Evolutionary conservation across 164 flowering plant genomes (phyloP), one percentile per base, ranked within the genome.

Genomic region (Aristolochia fimbriata): DNA sequence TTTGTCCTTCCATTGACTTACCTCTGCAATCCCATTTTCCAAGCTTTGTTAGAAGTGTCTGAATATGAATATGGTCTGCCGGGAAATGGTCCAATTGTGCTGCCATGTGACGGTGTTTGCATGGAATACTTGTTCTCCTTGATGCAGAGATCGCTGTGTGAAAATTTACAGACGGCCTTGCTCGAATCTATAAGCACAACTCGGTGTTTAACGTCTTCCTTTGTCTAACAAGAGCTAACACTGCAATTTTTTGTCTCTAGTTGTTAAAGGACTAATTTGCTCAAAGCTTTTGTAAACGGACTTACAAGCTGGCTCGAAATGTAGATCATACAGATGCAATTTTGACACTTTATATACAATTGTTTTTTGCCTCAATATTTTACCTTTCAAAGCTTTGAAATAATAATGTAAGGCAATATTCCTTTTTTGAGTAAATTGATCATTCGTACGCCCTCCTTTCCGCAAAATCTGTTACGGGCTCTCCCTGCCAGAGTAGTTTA

Each of bases 31-130:
- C 56, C 54, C 24, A 57, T 69, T 6, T 59, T 73, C 30, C 48
- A 27, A 45, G 67, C 68, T 62, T 55, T 73, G 6, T 57, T 69
- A 19, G 47, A 21, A 45, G 62, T 68, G 60, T 50, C 71, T 15
- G 69, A 68, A 58, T 66, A 68, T 25, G 66, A 59, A 41, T 73
- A 65, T 47, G 72, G 76, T 17, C 33, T 73, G 53, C 62, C 57
- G 4, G 47, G 51, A 14, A 19, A 59, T 55, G 69, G 72, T 11
- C 69, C 72, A 2, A 61, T 72, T 52, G 55, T 37, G 16, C 47
- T 72, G 45, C 75, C 75, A 7, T 72, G 75, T 43, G 69, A 65
- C 49, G 53, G 57, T 1, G n/a, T 57, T 4, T 49, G 67, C 51
- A 61, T 72, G 68, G 66, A 61, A 2, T 61, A 47, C 12, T 58